Base-by-base conservation (phyloP, 2,329 filamentous ascomycete genomes). In the Claviceps pazoutovae region DNA sequence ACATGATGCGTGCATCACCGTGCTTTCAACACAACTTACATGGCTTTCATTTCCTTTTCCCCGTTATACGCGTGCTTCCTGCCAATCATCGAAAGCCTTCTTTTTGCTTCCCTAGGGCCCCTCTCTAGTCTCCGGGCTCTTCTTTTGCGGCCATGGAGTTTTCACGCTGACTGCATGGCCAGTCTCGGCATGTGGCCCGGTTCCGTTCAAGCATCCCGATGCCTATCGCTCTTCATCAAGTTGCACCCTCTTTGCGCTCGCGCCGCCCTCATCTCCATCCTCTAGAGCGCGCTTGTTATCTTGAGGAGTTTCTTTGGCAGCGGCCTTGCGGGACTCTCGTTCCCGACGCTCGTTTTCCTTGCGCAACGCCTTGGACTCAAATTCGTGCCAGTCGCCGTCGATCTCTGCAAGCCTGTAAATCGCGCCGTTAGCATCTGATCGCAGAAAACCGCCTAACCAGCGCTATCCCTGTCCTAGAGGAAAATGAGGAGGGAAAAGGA, bases 321-420 rank as follows among this genome's bases (percentile, higher is more conserved):
- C 68, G 0, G 70, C 68, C 43, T 70, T 72, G 4, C 71, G 69
- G 7, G 74, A 75, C 51, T 79, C 76, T 52, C 74, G 71, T 30
- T 79, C 76, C 55, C 73, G 74, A 51, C 80, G 79, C 65, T 93
- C 88, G 59, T 89, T 91, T 66, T 96, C 90, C 59, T 93, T 93
- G 36, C 93, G 78, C 26, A 95, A 74, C 16, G 89, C 90, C 70
- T 98, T 98, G 52, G 88, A 95, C 70, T 98, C 93, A 61, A 97
- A 95, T 65, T 98, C 93, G 64, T 98, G 93, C 93, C 93, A 98
- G 61, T 98, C 93, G 21, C 93, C 93, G 60, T 93, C 81, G 34
- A 98, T 76, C 48, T 83, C 74, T 54, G 84, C 82, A 48, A 98
- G 77, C 61, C 86, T 87, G 56, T 53, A 39, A 37, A 51, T 17